A percentile compares a stretch with the other conserved stretches of the same genome.
Evolutionary conservation across 2,329 filamentous ascomycete species (phyloP).

Genomic region (Talaromyces sp.): DNA sequence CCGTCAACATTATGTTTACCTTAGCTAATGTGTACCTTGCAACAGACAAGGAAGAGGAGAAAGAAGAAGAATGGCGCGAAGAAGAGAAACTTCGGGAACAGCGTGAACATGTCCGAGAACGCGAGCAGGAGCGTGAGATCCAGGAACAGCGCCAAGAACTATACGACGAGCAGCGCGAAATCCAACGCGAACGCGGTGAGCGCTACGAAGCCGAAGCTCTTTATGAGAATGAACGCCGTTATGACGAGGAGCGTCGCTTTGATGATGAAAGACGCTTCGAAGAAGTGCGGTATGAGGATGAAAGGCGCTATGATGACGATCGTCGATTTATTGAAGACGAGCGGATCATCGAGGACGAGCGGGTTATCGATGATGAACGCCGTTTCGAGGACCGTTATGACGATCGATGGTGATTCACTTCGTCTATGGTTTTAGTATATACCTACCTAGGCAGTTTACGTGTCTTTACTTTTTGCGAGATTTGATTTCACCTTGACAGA

Average conservation of each 20-base stretch:
- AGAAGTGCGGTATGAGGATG: neutral
- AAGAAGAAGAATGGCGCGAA: constrained; percentile 15
- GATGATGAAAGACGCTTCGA: constrained; percentile 8
- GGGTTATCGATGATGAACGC: neutral
- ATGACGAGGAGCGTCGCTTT: constrained; percentile 7
- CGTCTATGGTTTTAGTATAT: neutral
- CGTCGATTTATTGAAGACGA: neutral
- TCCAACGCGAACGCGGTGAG: constrained; percentile 9
- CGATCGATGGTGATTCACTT: constrained; percentile 12
- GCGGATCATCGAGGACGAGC: neutral
- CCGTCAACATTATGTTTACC: neutral
- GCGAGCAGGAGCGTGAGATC: constrained; percentile 4
- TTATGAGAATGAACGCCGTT: constrained; percentile 14
- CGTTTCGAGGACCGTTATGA: constrained; percentile 7
- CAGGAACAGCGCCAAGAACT: constrained; percentile 8
- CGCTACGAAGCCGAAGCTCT: neutral
- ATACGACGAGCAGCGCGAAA: constrained; percentile 10
- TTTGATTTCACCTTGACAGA: neutral
- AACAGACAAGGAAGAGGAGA: constrained; percentile 15
- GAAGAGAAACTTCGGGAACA: constrained; percentile 4
- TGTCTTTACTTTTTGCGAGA: neutral
- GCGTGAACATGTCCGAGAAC: constrained; percentile 6
- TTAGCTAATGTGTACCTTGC: neutral
- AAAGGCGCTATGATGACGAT: neutral
- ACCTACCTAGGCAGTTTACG: neutral